Evolutionary conservation across 2,329 filamentous ascomycete species (phyloP), one percentile per base, ranked within the genome.

Genomic region (Aspergillus ustus): DNA sequence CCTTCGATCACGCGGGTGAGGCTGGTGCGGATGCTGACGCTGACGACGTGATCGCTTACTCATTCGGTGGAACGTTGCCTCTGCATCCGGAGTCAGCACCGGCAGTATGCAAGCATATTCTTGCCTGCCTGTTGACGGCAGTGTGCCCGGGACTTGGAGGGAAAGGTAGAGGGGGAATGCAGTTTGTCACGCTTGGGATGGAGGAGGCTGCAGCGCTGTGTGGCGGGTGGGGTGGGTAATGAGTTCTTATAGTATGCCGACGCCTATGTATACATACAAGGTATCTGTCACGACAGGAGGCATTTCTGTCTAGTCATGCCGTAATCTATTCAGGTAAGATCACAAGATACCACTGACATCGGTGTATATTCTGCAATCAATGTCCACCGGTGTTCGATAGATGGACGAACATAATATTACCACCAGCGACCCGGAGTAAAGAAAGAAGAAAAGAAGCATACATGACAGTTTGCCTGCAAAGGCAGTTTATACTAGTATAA

Each of bases 21-120:
- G 9, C 9, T 29, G 25, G 15, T 4, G 34, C 48, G 22, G 20
- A 51, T n/a, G 31, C 22, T 11, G 20, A 40, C 31, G 17, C 7
- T 11, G 25, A 19, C 2, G 17, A 29, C 49, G 34, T 9, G n/a
- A 2, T 4, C n/a, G 46, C 55, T 45, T 76, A 72, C 63, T 69
- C 70, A 19, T 80, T 80, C 59, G 78, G 78, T 48, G 79, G 78
- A 15, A 72, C 69, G 5, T 58, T 77, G 43, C 72, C 72, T 6
- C 61, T 50, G 51, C 67, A 61, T 11, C 43, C 40, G 7, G 40
- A 53, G 55, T 57, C 31, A 64, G 44, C 67, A 15, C 67, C 68
- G 15, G 68, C 76, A 4, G 69, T 91, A 78, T 99, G 94, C 75
- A 97, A 97, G 78, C 94, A 99, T 77, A 77, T 98, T 5, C 84